Evolutionary conservation across 176 grass and related monocot species (phyloP).

Genomic region (Triticum urartu): DNA sequence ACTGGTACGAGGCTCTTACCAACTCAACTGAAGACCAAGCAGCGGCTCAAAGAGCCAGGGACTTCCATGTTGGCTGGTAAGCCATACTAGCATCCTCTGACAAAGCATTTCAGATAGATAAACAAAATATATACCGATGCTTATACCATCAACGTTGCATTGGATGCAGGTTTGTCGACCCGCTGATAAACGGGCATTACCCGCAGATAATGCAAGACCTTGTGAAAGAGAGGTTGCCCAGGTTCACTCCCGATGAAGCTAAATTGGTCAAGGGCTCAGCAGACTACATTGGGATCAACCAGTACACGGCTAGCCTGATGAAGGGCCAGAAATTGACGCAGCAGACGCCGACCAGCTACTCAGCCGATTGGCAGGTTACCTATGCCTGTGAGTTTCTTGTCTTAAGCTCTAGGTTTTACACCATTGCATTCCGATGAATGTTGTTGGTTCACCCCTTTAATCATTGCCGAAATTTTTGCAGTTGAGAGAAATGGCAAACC

Average conservation of each 20-base stretch:
- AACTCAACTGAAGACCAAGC: slow-evolving; percentile 63
- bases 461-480: slow-evolving; percentile 26
- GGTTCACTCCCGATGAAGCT: slow-evolving; percentile 62
- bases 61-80: slow-evolving; percentile 95
- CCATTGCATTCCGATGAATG: neutral
- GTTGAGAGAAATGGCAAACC: slow-evolving; percentile 56
- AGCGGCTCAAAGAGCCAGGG: slow-evolving; percentile 85
- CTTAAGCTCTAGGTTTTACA: neutral
- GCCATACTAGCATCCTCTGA: slow-evolving; percentile 5
- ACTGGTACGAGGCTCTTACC: slow-evolving; percentile 69
- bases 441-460: neutral
- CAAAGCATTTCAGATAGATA: neutral
- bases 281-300: slow-evolving; percentile 86
- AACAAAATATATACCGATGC: neutral
- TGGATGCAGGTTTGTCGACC: slow-evolving; percentile 69
- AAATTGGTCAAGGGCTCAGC: slow-evolving; percentile 81
- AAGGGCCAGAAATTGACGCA: slow-evolving; percentile 38
- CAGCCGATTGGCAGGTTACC: slow-evolving; percentile 69
- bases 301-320: slow-evolving; percentile 85
- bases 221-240: slow-evolving; percentile 67
- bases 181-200: slow-evolving; percentile 71
- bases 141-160: neutral
- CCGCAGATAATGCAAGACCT: slow-evolving; percentile 65
- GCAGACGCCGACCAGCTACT: slow-evolving; percentile 54
- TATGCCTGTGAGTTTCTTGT: slow-evolving; percentile 44